A percentile compares a stretch with the other conserved stretches of the same genome.
Conservation (phyloP, 1,284 basidiomycete genomes). For the Pseudozyma sp. region DNA sequence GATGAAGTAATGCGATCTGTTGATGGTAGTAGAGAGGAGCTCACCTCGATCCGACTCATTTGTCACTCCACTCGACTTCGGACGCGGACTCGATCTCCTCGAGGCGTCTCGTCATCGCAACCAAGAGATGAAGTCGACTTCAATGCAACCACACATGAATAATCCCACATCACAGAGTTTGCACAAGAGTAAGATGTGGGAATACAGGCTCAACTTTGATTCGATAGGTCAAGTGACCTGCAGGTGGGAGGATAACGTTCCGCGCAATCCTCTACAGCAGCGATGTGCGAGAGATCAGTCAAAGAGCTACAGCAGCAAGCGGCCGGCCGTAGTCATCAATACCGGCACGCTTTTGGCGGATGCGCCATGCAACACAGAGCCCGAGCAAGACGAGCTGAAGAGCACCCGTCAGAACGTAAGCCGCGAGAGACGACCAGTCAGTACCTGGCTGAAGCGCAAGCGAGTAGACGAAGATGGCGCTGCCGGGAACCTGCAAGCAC, state of each 20-base stretch:
- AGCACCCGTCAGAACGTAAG: conserved; percentile 84
- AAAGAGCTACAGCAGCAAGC: conserved; percentile 67
- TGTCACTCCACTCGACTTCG: background rate
- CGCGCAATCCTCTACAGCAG: conserved; percentile 1
- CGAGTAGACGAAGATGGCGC: conserved; percentile 85
- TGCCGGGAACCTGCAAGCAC: conserved; percentile 92
- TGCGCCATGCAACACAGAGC: conserved; percentile 69
- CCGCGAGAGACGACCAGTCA: conserved; percentile 57
- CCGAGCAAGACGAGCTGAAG: conserved; percentile 85
- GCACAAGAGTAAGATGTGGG: background rate
- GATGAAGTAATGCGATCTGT: background rate
- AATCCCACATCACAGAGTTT: background rate
- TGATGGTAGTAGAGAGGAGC: background rate
- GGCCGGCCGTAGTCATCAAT: conserved; percentile 92
- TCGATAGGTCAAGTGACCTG: conserved; percentile 1
- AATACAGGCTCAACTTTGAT: background rate
- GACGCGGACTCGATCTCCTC: background rate
- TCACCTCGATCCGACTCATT: background rate
- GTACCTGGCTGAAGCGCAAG: conserved; percentile 64
- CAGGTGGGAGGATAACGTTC: conserved; percentile 5
- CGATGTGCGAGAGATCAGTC: background rate
- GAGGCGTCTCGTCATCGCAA: background rate
- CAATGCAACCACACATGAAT: background rate
- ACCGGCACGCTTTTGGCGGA: conserved; percentile 77
- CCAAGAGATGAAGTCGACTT: conserved; percentile 5